Percentiles rank a stretch among this genome's conserved stretches.
These are phyloP conservation scores for Rhytidiadelphus loreus DNA, from an alignment of 225 moss, liverwort and hornwort genomes.

Conservation along the genomic window DNA sequence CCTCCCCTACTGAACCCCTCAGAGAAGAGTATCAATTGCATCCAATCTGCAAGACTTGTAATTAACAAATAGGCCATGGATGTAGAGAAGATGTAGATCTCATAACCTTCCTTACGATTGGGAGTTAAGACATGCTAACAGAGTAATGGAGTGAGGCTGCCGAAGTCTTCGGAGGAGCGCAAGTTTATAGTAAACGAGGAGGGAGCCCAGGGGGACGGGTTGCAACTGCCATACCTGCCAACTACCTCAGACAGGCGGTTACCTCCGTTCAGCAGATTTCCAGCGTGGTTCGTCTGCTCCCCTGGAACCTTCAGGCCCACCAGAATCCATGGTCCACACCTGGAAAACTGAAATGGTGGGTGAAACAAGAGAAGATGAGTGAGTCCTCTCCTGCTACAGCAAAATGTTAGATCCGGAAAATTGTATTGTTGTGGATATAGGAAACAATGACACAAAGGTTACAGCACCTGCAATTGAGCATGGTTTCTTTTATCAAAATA, in stretches of 20 bases:
- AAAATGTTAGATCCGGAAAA: background rate
- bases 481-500: background rate
- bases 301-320: slow-evolving; percentile 3
- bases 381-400: background rate
- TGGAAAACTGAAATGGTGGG: background rate
- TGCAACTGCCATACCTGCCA: slow-evolving; percentile 46
- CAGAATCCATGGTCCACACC: background rate
- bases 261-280: slow-evolving; percentile 19
- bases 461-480: background rate
- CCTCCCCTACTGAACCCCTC: background rate
- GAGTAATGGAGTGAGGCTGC: background rate
- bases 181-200: background rate
- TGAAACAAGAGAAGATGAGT: background rate
- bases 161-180: background rate
- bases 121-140: background rate
- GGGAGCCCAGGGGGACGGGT: background rate
- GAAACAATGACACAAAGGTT: background rate
- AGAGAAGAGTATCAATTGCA: background rate
- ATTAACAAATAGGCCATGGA: background rate
- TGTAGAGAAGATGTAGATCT: background rate
- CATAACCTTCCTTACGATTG: background rate
- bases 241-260: slow-evolving; percentile 32
- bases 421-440: background rate
- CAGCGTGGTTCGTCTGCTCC: background rate
- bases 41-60: background rate